A percentile compares a stretch with the other conserved stretches of the same genome.
Conservation (phyloP, 768 basidiomycete genomes). For the Pleurotus tuoliensis region DNA sequence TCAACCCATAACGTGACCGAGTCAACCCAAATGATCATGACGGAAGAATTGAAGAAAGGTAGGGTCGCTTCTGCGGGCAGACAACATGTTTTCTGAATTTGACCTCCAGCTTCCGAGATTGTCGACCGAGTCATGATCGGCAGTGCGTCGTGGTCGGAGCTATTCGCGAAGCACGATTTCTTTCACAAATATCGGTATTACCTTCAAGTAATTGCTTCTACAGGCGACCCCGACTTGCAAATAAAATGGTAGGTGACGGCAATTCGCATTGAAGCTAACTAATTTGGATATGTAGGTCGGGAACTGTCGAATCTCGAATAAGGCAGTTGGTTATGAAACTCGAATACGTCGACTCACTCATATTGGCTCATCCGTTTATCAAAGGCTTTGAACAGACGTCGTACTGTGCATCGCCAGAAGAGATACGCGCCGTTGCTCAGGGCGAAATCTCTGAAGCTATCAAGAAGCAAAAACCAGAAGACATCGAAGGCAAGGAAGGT, state of each 20-base stretch:
- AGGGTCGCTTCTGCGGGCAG: background rate
- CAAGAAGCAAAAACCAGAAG: constrained; percentile 70
- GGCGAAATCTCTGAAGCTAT: constrained; percentile 79
- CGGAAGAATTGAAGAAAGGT: constrained; percentile 94
- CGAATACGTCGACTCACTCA: constrained; percentile 90
- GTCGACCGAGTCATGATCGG: constrained; percentile 90
- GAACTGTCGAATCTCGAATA: constrained; percentile 96
- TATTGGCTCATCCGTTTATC: constrained; percentile 91
- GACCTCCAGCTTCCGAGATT: constrained; percentile 73
- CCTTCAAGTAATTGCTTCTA: constrained; percentile 91
- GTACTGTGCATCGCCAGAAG: constrained; percentile 81
- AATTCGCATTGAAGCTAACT: background rate
- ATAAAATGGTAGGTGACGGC: constrained; percentile 76
- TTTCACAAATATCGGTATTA: constrained; percentile 97
- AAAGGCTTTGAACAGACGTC: constrained; percentile 89
- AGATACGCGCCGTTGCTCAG: constrained; percentile 83
- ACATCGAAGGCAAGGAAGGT: constrained; percentile 73
- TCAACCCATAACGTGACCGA: constrained; percentile 96
- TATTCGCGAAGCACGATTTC: constrained; percentile 96
- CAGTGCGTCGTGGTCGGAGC: constrained; percentile 81
- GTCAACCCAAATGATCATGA: constrained; percentile 95
- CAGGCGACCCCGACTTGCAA: constrained; percentile 78
- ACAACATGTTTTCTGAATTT: constrained; percentile 9
- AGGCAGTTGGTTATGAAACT: constrained; percentile 97
- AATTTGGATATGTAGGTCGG: constrained; percentile 43